Base-by-base conservation (phyloP, 73 alveolate species). In the Paramecium sonneborni region DNA sequence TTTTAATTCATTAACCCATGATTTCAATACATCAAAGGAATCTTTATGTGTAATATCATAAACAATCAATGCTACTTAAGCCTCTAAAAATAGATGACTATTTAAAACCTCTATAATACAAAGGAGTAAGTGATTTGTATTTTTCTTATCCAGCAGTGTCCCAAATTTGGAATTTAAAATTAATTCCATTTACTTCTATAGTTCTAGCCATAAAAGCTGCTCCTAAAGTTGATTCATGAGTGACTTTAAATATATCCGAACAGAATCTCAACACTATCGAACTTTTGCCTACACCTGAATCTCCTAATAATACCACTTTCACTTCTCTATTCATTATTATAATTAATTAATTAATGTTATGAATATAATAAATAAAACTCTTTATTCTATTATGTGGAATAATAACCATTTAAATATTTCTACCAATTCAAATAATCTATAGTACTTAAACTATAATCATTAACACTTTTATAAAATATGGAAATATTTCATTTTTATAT, bases 141-240 rank as follows among this genome's bases (percentile, higher is more conserved):
- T 88, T 88, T 32, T 88, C 94, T 88, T 88, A 72, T 21, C 94
- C 94, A 2, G 94, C 94, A 15, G 94, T 88, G 76, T 88, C 94
- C 94, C 94, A 88, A 43, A 88, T 88, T 85, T 88, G 74, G 48
- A 88, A 88, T 52, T 88, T 88, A 55, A 69, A 69, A 6, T 56
- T 43, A 21, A 23, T 69, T 38, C 84, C 94, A 30, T 70, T 24
- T 20, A 44, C 87, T 41, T 76, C 87, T 23, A 88, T 24, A 2
- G 87, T 84, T 88, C 74, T 88, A 37, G 94, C 82, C 48, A 88
- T 69, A 18, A 88, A 88, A 3, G 94, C 85, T 18, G 94, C 94
- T 0, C 94, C 94, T n/a, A 88, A 38, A 12, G 94, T 88, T 1
- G 91, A 57, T 70, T 88, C 85, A 26, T 76, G 87, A 58, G 70